Evolutionary conservation across 2,329 filamentous ascomycete genomes (phyloP), one percentile per base, ranked within the genome.

Genomic region (Penicillium crustosum): DNA sequence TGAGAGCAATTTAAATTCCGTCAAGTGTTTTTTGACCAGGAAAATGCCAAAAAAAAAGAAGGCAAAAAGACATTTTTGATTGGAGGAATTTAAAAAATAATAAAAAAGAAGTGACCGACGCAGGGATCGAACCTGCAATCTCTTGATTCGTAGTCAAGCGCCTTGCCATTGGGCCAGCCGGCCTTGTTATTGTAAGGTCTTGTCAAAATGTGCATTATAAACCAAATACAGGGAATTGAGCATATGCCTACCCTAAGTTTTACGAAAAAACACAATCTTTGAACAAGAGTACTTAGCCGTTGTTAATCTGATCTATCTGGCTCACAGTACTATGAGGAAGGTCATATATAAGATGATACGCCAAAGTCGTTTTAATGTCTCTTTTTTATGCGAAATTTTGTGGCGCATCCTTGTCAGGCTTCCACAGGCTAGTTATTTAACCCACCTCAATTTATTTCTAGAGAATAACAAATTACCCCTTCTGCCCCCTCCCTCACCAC

Each of bases 61-160:
- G 2, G 1, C 0, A 15, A 15, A 44, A n/a, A 4, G 35, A 25
- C 2, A 12, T 23, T 25, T 4, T 23, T 10, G 0, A 10, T n/a
- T n/a, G 6, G 9, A n/a, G 15, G 8, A 33, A 35, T 17, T 6
- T 23, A 29, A 33, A 1, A 42, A 17, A 36, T 7, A 0, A 12
- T 3, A 44, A n/a, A 56, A 70, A 72, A 67, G 59, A 8, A 58
- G 38, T 73, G 71, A 73, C 70, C 71, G 68, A 73, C 71, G 71
- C 70, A 73, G 71, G 71, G 65, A 49, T 79, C 76, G 76, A 78
- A 79, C 77, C 77, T 77, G 73, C 75, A 79, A 78, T 78, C 77
- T 79, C 75, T 78, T 78, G 77, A 79, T 79, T 77, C 77, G 77
- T 79, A 79, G 77, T 79, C 77, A 79, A 78, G 75, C 77, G 77